Conservation (phyloP, 2,329 filamentous ascomycete genomes). For the Thielaviopsis ethacetica region DNA sequence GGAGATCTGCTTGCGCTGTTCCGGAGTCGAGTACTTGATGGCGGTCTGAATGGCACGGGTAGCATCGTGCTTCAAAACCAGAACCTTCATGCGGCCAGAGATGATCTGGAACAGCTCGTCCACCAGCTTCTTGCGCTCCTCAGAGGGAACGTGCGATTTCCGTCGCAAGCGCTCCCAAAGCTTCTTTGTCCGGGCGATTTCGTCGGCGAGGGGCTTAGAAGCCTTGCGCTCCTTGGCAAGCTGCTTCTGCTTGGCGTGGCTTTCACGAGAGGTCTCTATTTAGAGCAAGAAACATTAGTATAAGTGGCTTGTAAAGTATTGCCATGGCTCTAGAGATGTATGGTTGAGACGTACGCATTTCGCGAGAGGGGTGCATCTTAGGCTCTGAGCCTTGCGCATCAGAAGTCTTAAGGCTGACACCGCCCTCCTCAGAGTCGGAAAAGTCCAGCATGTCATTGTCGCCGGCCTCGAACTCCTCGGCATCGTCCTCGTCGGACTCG, state of each 20-base stretch:
- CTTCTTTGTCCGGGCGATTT: conserved; percentile 80
- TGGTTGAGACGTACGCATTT: conserved; percentile 8
- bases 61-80: conserved; percentile 95
- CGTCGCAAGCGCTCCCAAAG: conserved; percentile 87
- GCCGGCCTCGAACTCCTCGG: conserved; percentile 23
- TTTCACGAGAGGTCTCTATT: conserved; percentile 58
- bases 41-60: conserved; percentile 95
- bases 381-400: conserved; percentile 20
- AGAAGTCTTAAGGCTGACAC: conserved; percentile 27
- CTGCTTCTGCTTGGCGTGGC: conserved; percentile 84
- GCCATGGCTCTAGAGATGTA: background rate
- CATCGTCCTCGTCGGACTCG: conserved; percentile 23
- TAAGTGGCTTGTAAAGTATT: background rate
- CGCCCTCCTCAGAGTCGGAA: conserved; percentile 38
- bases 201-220: conserved; percentile 82
- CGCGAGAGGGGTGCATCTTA: conserved; percentile 13
- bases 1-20: conserved; percentile 75
- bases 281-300: conserved; percentile 1
- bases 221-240: conserved; percentile 78
- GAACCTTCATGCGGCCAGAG: conserved; percentile 80
- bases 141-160: conserved; percentile 82
- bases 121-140: conserved; percentile 75
- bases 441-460: conserved; percentile 27
- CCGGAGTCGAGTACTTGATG: conserved; percentile 80
- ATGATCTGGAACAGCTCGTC: conserved; percentile 84